Evolutionary conservation across 208 protist genomes (phyloP).

Genomic region (Crithidia expoeki): DNA sequence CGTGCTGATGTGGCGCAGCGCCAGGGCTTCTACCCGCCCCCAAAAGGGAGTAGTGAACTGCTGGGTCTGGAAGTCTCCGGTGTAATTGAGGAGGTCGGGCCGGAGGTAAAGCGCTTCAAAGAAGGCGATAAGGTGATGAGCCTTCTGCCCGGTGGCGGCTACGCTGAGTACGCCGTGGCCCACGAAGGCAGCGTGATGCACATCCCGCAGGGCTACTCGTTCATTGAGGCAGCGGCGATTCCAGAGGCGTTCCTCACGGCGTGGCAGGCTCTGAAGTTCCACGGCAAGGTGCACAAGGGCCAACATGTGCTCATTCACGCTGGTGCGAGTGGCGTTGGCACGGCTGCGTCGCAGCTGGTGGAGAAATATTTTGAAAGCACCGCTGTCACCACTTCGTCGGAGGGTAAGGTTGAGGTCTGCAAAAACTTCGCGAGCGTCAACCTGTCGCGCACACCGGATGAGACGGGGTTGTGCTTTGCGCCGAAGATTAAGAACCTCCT

Average conservation of each 20-base stretch:
- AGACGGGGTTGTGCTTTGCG: conserved; percentile 53
- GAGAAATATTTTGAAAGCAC: conserved; percentile 82
- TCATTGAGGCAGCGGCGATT: conserved; percentile 86
- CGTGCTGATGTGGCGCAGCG: conserved; percentile 81
- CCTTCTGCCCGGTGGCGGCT: conserved; percentile 91
- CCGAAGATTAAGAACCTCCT: conserved; percentile 56
- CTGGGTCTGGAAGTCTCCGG: conserved; percentile 91
- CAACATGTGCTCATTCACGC: conserved; percentile 89
- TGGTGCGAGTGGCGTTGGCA: conserved; percentile 89
- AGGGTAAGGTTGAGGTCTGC: conserved; percentile 72
- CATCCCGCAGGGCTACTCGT: conserved; percentile 79
- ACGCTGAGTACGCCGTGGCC: conserved; percentile 88
- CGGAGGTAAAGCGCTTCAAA: conserved; percentile 44
- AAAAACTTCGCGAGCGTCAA: conserved; percentile 53
- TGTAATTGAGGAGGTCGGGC: conserved; percentile 71
- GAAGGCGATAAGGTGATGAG: conserved; percentile 88
- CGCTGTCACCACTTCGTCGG: conserved; percentile 66
- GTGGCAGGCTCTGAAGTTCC: conserved; percentile 82
- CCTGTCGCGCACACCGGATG: conserved; percentile 58
- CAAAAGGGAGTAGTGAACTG: conserved; percentile 61
- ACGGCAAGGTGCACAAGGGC: conserved; percentile 60
- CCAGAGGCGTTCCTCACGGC: conserved; percentile 94
- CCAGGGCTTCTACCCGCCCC: conserved; percentile 84
- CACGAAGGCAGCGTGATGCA: conserved; percentile 67
- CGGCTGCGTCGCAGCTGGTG: conserved; percentile 78